phyloP scores from a whole-genome alignment of 2,329 filamentous ascomycete genomes.

The Sclerotinia nivalis region DNA sequence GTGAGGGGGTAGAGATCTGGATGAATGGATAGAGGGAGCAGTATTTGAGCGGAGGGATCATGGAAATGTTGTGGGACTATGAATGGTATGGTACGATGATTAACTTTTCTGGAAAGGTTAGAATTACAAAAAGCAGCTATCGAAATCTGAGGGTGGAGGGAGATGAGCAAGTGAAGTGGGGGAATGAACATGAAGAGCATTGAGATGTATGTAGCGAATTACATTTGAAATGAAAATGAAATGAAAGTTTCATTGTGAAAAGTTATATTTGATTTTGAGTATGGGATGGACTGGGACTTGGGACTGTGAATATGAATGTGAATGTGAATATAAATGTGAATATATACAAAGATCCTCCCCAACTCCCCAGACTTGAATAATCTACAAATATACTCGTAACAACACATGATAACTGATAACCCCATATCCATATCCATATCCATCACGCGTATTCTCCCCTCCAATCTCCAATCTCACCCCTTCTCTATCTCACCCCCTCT shows the following conservation, averaged over 20 bases:
- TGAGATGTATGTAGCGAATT: background rate
- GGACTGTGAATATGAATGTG: background rate
- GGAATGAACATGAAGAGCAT: background rate
- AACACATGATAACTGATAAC: too few species aligned
- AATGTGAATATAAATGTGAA: background rate
- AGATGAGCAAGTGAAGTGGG: background rate
- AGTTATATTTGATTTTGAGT: background rate
- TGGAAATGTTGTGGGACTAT: too few species aligned
- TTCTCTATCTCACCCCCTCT: too few species aligned
- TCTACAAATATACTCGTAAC: background rate
- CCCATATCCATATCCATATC: too few species aligned
- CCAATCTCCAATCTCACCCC: too few species aligned
- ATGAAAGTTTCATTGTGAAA: background rate
- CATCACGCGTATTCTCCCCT: too few species aligned
- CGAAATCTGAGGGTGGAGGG: background rate
- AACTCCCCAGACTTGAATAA: too few species aligned
- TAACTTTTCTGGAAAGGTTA: conserved; percentile 6
- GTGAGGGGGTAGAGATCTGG: background rate
- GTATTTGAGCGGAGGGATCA: background rate
- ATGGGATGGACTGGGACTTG: background rate
- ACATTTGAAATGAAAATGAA: conserved; percentile 1
- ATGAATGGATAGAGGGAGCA: background rate
- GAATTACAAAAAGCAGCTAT: background rate
- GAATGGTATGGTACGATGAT: background rate
- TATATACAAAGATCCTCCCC: too few species aligned